phyloP scores from a whole-genome alignment of 805 yeast genomes.

The Suhomyces prunicola region DNA sequence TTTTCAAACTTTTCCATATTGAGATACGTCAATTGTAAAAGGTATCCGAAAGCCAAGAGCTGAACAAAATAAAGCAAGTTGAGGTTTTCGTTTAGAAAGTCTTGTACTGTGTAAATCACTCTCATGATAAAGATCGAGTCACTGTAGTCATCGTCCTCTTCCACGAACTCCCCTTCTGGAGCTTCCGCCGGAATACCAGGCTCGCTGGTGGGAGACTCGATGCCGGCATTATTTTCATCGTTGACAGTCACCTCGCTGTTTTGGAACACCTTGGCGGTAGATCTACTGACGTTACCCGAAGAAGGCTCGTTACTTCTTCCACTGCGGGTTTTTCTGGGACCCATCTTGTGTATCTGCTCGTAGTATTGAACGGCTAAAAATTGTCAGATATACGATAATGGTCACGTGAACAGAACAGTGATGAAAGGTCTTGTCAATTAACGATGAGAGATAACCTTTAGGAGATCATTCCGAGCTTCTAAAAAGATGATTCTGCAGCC shows the following conservation, averaged over 20 bases:
- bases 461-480: too few species aligned
- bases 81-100: constrained; percentile 35
- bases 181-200: neutral
- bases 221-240: neutral
- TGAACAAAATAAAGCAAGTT: constrained; percentile 30
- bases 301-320: neutral
- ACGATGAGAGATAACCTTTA: neutral
- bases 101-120: constrained; percentile 31
- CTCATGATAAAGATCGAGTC: constrained; percentile 6
- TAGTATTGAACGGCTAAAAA: neutral
- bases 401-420: neutral
- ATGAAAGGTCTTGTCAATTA: neutral
- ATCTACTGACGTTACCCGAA: neutral
- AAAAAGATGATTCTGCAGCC: neutral
- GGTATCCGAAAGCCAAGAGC: constrained; percentile 26
- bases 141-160: constrained; percentile 10
- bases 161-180: neutral
- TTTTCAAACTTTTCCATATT: constrained; percentile 14
- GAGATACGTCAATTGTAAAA: constrained; percentile 29
- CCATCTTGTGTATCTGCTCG: neutral
- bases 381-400: neutral
- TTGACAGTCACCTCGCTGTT: neutral
- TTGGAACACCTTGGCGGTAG: constrained; percentile 9
- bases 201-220: neutral
- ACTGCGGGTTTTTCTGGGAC: neutral